These are phyloP conservation scores for Gossypium turneri DNA, from an alignment of 345 rosid species.

Conservation along the genomic window DNA sequence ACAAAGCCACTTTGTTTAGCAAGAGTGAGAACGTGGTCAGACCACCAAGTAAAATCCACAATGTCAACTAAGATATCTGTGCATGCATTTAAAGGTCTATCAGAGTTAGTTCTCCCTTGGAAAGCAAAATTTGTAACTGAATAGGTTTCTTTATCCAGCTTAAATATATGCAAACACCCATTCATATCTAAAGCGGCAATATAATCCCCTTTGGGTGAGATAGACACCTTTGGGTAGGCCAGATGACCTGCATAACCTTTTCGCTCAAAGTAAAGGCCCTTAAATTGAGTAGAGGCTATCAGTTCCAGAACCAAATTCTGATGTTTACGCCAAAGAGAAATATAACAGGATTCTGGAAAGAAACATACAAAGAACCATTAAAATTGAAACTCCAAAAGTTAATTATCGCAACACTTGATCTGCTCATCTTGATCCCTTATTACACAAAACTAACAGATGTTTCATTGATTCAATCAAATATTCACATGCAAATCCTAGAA, in stretches of 20 bases:
- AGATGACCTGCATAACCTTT: slow-evolving; percentile 35
- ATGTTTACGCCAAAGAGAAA: slow-evolving; percentile 68
- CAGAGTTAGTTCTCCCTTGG: slow-evolving; percentile 31
- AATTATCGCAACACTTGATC: background rate
- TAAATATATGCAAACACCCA: slow-evolving; percentile 62
- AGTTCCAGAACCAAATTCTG: slow-evolving; percentile 37
- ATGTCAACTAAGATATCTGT: slow-evolving; percentile 38
- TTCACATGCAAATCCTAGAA: background rate
- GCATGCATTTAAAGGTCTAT: slow-evolving; percentile 18
- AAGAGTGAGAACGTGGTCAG: slow-evolving; percentile 61
- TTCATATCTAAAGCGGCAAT: slow-evolving; percentile 65
- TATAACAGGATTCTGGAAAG: slow-evolving; percentile 51
- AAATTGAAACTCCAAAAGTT: background rate
- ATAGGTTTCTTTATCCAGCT: slow-evolving; percentile 41
- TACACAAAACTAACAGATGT: background rate
- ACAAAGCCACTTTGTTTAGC: slow-evolving; percentile 51
- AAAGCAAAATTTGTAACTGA: slow-evolving; percentile 35
- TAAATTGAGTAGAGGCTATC: slow-evolving; percentile 52
- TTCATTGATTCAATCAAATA: slow-evolving; percentile 2
- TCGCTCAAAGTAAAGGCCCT: slow-evolving; percentile 48
- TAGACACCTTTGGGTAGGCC: slow-evolving; percentile 67
- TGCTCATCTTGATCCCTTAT: background rate
- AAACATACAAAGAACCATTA: slow-evolving; percentile 15
- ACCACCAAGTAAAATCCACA: slow-evolving; percentile 93
- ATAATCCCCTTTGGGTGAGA: slow-evolving; percentile 62